phyloP scores from a whole-genome alignment of 73 alveolate genomes.

The Tetrahymena borealis region DNA sequence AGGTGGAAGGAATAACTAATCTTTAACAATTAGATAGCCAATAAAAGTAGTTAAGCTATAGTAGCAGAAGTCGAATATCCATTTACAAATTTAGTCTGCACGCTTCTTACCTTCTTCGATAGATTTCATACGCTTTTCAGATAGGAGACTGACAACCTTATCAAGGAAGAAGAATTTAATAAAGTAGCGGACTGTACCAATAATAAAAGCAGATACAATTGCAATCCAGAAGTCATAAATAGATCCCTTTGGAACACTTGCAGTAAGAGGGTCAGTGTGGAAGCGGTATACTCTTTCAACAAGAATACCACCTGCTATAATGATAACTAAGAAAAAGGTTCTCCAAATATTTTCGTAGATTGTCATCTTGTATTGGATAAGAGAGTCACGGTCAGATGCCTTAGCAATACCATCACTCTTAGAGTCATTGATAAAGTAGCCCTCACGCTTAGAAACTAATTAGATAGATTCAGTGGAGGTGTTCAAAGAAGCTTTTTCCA shows the following conservation, averaged over 20 bases:
- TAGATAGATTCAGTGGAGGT: background rate
- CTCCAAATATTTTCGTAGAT: background rate
- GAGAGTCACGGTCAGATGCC: background rate
- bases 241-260: background rate
- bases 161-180: background rate
- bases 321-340: background rate
- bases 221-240: background rate
- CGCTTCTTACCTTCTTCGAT: background rate
- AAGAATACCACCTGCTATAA: background rate
- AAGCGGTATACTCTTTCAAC: background rate
- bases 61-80: background rate
- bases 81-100: background rate
- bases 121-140: background rate
- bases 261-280: background rate
- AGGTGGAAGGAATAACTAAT: background rate
- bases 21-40: background rate
- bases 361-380: background rate
- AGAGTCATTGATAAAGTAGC: background rate
- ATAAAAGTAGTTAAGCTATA: background rate
- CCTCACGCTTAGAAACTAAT: background rate
- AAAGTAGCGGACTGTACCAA: background rate
- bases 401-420: background rate
- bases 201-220: background rate
- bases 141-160: background rate
- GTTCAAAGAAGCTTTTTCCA: background rate